These are phyloP conservation scores for Helotiales sp. DNA, from an alignment of 2,329 filamentous ascomycete genomes.

Conservation along the genomic window DNA sequence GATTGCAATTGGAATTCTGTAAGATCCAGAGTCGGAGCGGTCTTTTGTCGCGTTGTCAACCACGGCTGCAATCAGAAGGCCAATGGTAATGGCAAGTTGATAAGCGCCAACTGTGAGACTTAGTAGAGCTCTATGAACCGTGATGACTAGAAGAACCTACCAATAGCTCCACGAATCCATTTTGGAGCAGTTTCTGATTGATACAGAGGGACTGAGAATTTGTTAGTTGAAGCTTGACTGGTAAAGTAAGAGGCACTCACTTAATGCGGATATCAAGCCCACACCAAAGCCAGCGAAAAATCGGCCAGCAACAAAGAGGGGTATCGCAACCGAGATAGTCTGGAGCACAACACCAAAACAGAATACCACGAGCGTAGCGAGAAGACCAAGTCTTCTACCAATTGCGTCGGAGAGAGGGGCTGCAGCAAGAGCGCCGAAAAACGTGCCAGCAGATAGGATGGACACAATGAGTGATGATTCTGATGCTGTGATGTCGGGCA, in stretches of 20 bases:
- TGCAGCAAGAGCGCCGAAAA: slow-evolving; percentile 71
- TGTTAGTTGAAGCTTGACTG: slow-evolving; percentile 27
- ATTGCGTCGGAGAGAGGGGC: no score
- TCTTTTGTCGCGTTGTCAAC: slow-evolving; percentile 66
- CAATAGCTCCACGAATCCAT: slow-evolving; percentile 74
- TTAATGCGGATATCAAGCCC: slow-evolving; percentile 71
- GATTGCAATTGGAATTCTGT: slow-evolving; percentile 66
- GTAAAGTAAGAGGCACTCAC: slow-evolving; percentile 45
- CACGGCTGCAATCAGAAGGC: slow-evolving; percentile 68
- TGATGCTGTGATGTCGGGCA: slow-evolving; percentile 55
- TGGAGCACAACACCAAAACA: slow-evolving; percentile 71
- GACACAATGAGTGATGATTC: slow-evolving; percentile 71
- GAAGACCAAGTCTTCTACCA: slow-evolving; percentile 69
- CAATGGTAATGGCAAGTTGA: slow-evolving; percentile 73
- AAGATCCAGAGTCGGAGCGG: slow-evolving; percentile 60
- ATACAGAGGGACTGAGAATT: slow-evolving; percentile 64
- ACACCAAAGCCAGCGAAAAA: slow-evolving; percentile 76
- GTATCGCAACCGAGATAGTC: slow-evolving; percentile 62
- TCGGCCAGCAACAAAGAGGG: slow-evolving; percentile 71
- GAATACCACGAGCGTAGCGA: slow-evolving; percentile 67
- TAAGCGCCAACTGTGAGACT: slow-evolving; percentile 70
- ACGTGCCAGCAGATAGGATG: slow-evolving; percentile 79
- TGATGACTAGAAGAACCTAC: no score
- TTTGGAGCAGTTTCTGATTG: slow-evolving; percentile 74
- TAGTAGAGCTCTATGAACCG: no score